Evolutionary conservation across 169 alveolate genomes (phyloP).

Genomic region (Plasmodium falciparum): DNA sequence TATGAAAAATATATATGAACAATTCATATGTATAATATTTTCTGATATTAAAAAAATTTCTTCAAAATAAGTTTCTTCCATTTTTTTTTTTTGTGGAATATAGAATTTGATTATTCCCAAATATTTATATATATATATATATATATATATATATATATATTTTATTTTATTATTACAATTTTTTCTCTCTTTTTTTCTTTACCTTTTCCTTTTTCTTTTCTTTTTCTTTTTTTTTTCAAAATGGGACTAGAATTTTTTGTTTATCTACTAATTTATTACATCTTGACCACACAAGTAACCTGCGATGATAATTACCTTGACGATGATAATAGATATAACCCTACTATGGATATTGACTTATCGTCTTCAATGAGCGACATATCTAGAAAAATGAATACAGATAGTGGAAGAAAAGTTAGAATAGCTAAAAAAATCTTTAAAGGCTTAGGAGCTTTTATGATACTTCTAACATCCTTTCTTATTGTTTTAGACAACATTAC

Average conservation of each 20-base stretch:
- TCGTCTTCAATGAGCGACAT: neutral
- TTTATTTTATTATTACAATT: too few species aligned
- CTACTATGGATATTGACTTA: neutral
- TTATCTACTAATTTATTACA: neutral
- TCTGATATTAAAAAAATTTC: too few species aligned
- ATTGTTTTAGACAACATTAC: constrained; percentile 1
- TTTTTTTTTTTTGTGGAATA: too few species aligned
- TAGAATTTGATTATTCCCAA: too few species aligned
- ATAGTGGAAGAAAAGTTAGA: neutral
- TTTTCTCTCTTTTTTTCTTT: too few species aligned
- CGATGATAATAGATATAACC: neutral
- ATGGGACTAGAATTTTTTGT: neutral
- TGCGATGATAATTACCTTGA: neutral
- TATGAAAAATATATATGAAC: too few species aligned
- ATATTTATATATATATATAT: too few species aligned
- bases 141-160: too few species aligned
- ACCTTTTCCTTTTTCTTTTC: neutral
- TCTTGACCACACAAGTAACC: neutral
- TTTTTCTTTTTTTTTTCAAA: neutral
- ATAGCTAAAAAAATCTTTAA: constrained; percentile 4
- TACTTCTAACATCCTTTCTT: neutral
- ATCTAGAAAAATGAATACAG: neutral
- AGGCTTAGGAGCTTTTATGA: constrained; percentile 1
- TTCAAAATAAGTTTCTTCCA: too few species aligned
- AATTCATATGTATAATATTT: too few species aligned